phyloP scores from a whole-genome alignment of 805 yeast species.

The Martiniozyma abietophila region DNA sequence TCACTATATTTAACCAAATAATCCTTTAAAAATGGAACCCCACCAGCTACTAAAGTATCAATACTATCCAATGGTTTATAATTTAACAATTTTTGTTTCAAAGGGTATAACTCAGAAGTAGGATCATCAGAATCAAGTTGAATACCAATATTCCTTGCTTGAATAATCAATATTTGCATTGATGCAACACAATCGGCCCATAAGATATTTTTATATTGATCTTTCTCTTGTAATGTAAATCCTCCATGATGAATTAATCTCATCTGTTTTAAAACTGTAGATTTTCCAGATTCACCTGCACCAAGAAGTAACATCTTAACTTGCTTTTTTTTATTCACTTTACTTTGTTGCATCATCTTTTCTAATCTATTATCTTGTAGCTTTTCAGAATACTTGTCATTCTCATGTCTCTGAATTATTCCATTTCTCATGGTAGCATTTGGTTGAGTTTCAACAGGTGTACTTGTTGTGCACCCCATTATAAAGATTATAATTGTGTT shows the following conservation, averaged over 20 bases:
- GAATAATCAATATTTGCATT: constrained; percentile 70
- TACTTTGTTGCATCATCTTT: constrained; percentile 44
- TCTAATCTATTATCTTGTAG: constrained; percentile 35
- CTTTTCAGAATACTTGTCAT: constrained; percentile 36
- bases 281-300: constrained; percentile 92
- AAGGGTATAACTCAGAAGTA: constrained; percentile 34
- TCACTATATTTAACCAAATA: constrained; percentile 55
- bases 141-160: constrained; percentile 60
- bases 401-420: too few relatives aligned
- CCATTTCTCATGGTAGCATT: neutral
- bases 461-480: constrained; percentile 70
- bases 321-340: constrained; percentile 46
- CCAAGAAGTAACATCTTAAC: constrained; percentile 75
- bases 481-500: too few relatives aligned
- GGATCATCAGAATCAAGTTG: constrained; percentile 57
- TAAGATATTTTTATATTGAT: constrained; percentile 74
- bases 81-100: constrained; percentile 41
- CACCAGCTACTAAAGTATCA: constrained; percentile 61
- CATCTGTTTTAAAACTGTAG: constrained; percentile 87
- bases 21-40: constrained; percentile 51
- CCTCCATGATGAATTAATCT: constrained; percentile 79
- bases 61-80: constrained; percentile 53
- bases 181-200: constrained; percentile 89
- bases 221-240: constrained; percentile 68
- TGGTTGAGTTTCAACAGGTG: constrained; percentile 16